phyloP scores from a whole-genome alignment of 139 green algal species.

The Coelastrella sp. region DNA sequence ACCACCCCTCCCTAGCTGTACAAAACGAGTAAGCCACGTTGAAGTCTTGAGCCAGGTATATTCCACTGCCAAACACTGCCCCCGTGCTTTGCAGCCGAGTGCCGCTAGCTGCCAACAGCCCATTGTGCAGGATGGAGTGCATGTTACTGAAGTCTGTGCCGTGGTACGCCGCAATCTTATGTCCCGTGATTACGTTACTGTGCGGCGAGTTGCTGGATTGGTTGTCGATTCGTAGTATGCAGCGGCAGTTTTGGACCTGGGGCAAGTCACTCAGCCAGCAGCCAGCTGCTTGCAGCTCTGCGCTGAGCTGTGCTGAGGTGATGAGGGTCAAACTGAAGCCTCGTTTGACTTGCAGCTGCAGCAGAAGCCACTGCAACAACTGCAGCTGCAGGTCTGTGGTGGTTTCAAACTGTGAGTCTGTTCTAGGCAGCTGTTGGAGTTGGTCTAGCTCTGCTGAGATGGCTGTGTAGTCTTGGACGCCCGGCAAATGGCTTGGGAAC shows the following conservation, averaged over 20 bases:
- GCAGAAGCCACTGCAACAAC: conserved; percentile 43
- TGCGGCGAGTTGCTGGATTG: not conserved
- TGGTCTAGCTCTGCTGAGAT: no score
- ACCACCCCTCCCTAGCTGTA: not conserved
- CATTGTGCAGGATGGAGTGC: conserved; percentile 43
- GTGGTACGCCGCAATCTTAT: conserved; percentile 3
- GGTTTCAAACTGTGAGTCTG: not conserved
- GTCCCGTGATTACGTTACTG: not conserved
- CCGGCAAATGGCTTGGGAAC: no score
- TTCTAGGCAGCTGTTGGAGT: no score
- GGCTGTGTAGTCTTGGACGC: no score
- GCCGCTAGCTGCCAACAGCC: conserved; percentile 33
- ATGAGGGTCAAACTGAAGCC: not conserved
- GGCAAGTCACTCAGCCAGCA: not conserved
- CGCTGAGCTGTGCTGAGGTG: not conserved
- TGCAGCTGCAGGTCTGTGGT: conserved; percentile 20
- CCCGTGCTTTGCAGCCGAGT: conserved; percentile 21
- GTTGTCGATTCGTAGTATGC: not conserved
- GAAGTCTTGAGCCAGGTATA: conserved; percentile 24
- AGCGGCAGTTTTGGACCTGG: conserved; percentile 2
- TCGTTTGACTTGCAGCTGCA: conserved; percentile 26
- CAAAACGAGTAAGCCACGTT: conserved; percentile 22
- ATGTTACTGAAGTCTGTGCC: conserved; percentile 43
- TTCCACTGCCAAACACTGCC: conserved; percentile 27
- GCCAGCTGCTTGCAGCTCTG: not conserved